Percentiles rank a stretch among this genome's conserved stretches.
These are phyloP conservation scores for Penicillium sp. DNA, from an alignment of 2,329 filamentous ascomycete genomes.

Conservation along the genomic window DNA sequence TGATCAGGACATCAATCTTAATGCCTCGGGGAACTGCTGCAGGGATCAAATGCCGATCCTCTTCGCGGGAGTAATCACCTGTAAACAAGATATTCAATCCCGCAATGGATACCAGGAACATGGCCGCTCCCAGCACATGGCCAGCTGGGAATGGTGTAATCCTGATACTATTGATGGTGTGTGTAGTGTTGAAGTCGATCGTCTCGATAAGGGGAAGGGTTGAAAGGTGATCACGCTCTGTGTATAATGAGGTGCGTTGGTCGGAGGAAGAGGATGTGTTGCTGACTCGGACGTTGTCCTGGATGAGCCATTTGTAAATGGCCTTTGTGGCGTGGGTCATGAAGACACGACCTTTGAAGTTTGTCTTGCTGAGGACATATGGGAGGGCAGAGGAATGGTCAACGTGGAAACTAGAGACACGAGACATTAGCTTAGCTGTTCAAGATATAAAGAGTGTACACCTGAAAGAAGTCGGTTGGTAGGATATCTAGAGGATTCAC, in stretches of 20 bases:
- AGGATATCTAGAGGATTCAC: neutral
- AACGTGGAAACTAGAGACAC: constrained; percentile 78
- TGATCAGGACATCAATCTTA: constrained; percentile 95
- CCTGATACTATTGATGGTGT: constrained; percentile 93
- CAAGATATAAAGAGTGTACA: constrained; percentile 3
- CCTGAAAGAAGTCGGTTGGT: neutral
- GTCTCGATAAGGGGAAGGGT: constrained; percentile 95
- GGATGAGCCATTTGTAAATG: constrained; percentile 99
- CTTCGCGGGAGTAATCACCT: constrained; percentile 93
- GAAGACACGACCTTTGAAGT: constrained; percentile 94
- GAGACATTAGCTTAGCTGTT: constrained; percentile 28
- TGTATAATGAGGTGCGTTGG: constrained; percentile 73
- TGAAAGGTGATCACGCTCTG: constrained; percentile 90
- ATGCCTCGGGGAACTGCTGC: constrained; percentile 85
- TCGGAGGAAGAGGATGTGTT: constrained; percentile 66
- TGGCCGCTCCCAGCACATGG: constrained; percentile 96
- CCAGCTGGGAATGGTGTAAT: constrained; percentile 97
- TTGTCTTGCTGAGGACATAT: constrained; percentile 96
- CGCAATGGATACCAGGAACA: constrained; percentile 97
- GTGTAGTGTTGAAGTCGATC: constrained; percentile 97
- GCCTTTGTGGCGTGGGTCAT: constrained; percentile 99
- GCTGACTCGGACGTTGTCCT: constrained; percentile 90
- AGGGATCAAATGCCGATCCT: constrained; percentile 92
- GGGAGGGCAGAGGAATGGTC: constrained; percentile 98
- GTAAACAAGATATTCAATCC: constrained; percentile 97